Evolutionary conservation across 1,284 basidiomycete genomes (phyloP), one percentile per base, ranked within the genome.

Genomic region (Porodaedalea pini): DNA sequence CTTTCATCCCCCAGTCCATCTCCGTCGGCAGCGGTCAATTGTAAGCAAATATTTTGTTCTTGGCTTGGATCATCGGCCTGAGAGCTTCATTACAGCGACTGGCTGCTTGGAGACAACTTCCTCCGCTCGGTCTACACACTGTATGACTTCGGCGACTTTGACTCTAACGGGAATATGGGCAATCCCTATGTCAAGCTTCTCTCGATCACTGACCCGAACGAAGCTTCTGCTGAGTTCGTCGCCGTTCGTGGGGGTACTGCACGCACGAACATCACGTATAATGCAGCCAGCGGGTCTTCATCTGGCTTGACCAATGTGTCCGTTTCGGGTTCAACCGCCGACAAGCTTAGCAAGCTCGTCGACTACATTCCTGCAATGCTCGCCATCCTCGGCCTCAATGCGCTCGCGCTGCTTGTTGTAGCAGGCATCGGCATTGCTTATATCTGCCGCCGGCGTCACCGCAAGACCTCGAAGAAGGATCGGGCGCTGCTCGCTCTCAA

Each of bases 141-240:
- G 54, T 94, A 93, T 69, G 88, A 94, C 70, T 92, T 90, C 67
- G 92, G 92, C 21, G 88, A 92, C 71, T 90, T 83, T 64, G 80
- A 85, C 65, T 69, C 75, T 10, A 72, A 76, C 3, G 80, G 80
- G 37, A 71, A 77, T 19, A 84, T 85, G 82, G 87, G 86, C 44
- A 71, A 84, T 65, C 90, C 89, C 2, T 90, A 86, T 68, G 78
- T 92, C 71, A 83, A 86, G 69, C 71, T 92, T 36, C 76, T 90
- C 58, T 73, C 87, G 19, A 75, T 90, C 54, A 71, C 85, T 57
- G 76, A 90, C 66, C 83, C 89, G 23, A 74, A 83, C 64, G 68
- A 81, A 57, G 89, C 86, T 19, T 89, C 88, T 15, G 64, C 72
- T 36, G 85, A 88, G 55, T 92, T 91, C 71, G 83, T 84, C 65